Base-by-base conservation (phyloP, 176 grass and related monocot species). In the Paspalum notatum region DNA sequence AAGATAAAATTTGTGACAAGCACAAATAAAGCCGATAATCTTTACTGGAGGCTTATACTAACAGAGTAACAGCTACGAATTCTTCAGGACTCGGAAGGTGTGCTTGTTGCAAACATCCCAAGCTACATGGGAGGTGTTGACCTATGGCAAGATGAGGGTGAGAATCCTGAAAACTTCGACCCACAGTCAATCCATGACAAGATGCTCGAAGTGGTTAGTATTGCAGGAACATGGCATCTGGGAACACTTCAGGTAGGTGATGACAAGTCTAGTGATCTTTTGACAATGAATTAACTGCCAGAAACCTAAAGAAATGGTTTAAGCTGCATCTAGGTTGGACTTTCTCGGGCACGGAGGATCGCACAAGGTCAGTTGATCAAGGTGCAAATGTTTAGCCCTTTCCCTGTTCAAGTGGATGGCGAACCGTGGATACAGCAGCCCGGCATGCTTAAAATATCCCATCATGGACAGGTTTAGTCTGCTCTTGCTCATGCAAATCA, bases 51-150 rank as follows among this genome's bases (percentile, higher is more conserved):
- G 46, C 22, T 27, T 61, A 12, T 27, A 2, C 8, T 27, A 21
- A 65, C 40, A 43, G 20, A 22, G 42, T 79, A 25, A 55, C 25
- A n/a, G 13, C 8, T 52, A 18, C 59, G 20, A 18, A 64, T 72
- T 40, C 37, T 77, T 60, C 83, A 96, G 93, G 90, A 96, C 72
- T 88, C 82, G 8, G 93, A 96, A 88, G 93, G 93, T n/a, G 79
- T 96, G 21, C 87, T 96, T 26, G 80, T 96, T 11, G 82, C 82
- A 8, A 96, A 96, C 75, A 96, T 92, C 43, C 85, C 90, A 58
- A 96, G 93, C 74, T 96, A 96, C 47, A 92, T 96, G 93, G 93
- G 93, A 88, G 93, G 93, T 16, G 90, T 92, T 71, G 93, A 92
- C 66, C 53, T 96, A 81, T 96, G 93, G 93, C 80, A 90, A 67